These are phyloP conservation scores for Starmerella bombi DNA, from an alignment of 805 yeast species.

Conservation along the genomic window DNA sequence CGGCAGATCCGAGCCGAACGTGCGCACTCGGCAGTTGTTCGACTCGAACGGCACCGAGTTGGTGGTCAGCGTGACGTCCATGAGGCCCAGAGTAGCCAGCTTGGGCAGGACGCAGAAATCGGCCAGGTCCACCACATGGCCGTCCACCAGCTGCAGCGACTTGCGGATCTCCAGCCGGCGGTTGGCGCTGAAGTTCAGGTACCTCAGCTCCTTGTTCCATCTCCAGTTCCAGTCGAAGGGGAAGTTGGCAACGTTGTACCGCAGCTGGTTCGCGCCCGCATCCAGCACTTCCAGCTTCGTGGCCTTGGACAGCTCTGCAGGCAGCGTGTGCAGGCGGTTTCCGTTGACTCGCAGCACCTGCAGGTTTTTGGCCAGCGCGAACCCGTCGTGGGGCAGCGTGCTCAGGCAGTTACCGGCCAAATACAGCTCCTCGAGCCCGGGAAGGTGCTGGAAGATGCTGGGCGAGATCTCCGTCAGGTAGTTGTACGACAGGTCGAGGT, in stretches of 20 bases:
- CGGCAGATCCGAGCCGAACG: slow-evolving; percentile 69
- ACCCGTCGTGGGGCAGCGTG: slow-evolving; percentile 74
- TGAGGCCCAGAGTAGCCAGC: slow-evolving; percentile 64
- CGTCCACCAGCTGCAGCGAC: slow-evolving; percentile 26
- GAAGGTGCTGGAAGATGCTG: slow-evolving; percentile 50
- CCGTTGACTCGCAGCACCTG: slow-evolving; percentile 59
- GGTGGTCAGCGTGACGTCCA: slow-evolving; percentile 90
- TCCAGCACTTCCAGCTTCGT: slow-evolving; percentile 56
- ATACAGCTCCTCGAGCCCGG: slow-evolving; percentile 48
- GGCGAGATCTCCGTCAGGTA: slow-evolving; percentile 68
- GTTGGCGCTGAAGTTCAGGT: slow-evolving; percentile 84
- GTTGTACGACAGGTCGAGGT: slow-evolving; percentile 71
- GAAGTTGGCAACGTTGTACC: slow-evolving; percentile 85
- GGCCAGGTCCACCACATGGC: slow-evolving; percentile 29
- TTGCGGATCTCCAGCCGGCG: slow-evolving; percentile 74
- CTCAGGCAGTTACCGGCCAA: slow-evolving; percentile 73
- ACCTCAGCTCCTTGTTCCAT: slow-evolving; percentile 59
- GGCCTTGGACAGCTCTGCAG: slow-evolving; percentile 72
- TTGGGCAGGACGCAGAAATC: slow-evolving; percentile 64
- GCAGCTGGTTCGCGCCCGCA: slow-evolving; percentile 79
- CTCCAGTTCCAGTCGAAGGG: slow-evolving; percentile 98
- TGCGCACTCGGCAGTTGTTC: slow-evolving; percentile 70
- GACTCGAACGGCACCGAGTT: slow-evolving; percentile 81
- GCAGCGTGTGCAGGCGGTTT: slow-evolving; percentile 72
- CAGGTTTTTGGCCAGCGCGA: slow-evolving; percentile 47